phyloP scores from a whole-genome alignment of 2,329 filamentous ascomycete genomes.

The Scytalidium lignicola region DNA sequence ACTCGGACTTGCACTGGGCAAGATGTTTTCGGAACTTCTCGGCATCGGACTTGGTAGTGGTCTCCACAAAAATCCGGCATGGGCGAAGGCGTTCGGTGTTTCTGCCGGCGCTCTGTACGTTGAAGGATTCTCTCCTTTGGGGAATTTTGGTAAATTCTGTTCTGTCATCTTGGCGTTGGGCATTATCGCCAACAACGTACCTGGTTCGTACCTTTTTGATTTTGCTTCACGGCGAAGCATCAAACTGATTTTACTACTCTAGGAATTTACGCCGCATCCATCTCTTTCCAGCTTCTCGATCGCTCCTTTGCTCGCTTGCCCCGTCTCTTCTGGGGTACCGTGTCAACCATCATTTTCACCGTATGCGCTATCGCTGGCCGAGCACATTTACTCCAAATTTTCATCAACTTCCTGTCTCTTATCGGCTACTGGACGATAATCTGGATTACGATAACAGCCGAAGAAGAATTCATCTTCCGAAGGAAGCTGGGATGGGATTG shows the following conservation, averaged over 20 bases:
- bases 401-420: conserved; percentile 62
- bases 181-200: conserved; percentile 58
- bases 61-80: conserved; percentile 41
- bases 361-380: conserved; percentile 55
- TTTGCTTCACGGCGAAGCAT: no score
- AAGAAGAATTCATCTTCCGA: conserved; percentile 64
- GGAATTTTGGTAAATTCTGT: conserved; percentile 59
- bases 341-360: conserved; percentile 55
- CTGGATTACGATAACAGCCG: conserved; percentile 56
- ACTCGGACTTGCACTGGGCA: conserved; percentile 47
- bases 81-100: conserved; percentile 50
- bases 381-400: conserved; percentile 54
- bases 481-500: conserved; percentile 46
- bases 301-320: conserved; percentile 51
- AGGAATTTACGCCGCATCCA: conserved; percentile 57
- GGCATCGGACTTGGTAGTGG: conserved; percentile 58
- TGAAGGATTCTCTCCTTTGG: conserved; percentile 51
- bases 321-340: conserved; percentile 56
- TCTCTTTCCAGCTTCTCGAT: conserved; percentile 61
- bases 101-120: conserved; percentile 60
- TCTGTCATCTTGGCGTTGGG: conserved; percentile 58
- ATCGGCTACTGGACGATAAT: conserved; percentile 67
- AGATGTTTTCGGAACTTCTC: conserved; percentile 53
- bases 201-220: no score
- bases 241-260: no score